Conservation (phyloP, 352 stramenopile genomes). For the Globisporangium radiosum region DNA sequence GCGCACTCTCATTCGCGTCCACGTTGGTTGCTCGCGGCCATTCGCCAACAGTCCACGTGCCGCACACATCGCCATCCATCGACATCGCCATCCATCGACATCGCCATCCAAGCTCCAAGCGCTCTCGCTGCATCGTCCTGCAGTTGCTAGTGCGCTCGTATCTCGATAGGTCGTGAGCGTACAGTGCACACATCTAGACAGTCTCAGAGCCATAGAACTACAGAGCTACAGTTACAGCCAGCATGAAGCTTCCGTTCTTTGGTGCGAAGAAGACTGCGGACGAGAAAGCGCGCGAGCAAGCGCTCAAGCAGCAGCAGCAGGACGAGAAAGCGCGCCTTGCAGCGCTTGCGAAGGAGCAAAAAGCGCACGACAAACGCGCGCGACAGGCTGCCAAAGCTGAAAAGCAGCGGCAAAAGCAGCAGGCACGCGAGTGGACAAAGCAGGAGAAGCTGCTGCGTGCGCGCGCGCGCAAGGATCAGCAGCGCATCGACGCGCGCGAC, state of each 20-base stretch:
- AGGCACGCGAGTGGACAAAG: constrained; percentile 13
- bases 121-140: not conserved
- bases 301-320: constrained; percentile 11
- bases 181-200: not conserved
- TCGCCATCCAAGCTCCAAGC: not conserved
- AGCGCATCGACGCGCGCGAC: constrained; percentile 7
- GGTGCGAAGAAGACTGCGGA: constrained; percentile 7
- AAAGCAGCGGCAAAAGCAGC: constrained; percentile 7
- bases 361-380: constrained; percentile 9
- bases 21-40: not conserved
- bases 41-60: not conserved
- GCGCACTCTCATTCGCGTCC: not conserved
- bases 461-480: constrained; percentile 11
- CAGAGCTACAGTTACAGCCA: not conserved
- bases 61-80: not conserved
- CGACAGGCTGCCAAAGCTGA: constrained; percentile 7
- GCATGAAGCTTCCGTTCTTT: constrained; percentile 12
- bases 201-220: not conserved
- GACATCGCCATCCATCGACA: not conserved
- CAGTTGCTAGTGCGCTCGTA: not conserved
- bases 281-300: constrained; percentile 4
- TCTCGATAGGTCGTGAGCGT: not conserved
- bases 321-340: constrained; percentile 13
- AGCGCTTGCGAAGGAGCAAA: constrained; percentile 14
- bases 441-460: constrained; percentile 17